Base-by-base conservation (phyloP, 23 red algal species). In the Agarophyton chilense region DNA sequence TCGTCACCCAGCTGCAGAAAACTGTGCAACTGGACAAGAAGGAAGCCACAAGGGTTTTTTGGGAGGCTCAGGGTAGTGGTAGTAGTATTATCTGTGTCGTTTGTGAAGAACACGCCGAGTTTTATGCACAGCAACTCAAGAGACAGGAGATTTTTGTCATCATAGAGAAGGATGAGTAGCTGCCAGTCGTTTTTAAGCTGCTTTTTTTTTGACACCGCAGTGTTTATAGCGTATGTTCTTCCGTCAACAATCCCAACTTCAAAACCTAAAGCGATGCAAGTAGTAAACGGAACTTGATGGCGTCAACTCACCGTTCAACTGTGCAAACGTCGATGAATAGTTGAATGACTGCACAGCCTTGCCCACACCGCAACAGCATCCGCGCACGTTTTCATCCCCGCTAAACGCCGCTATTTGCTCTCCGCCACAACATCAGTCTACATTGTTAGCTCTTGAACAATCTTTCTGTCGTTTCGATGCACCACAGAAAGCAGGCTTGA, bases 41-140 rank as follows among this genome's bases (percentile, higher is more conserved):
- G 81, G 93, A 99, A 52, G 97, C 97, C 44, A 78, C 87, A 35
- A 77, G 93, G 32, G 88, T 94, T 29, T 99, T 86, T 76, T 52
- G 60, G 49, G 97, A 96, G 51, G 97, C 97, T 0, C 97, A 99
- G 64, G 66, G 71, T 53, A 56, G 56, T 21, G 97, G 97, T 19
- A 72, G 65, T 26, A 77, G 89, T 7, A 72, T 99, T 40, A 63
- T 99, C 12, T 93, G 82, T 29, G 93, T 99, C 12, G 97, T 99
- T 16, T 88, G 77, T 32, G 88, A 99, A 71, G 97, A 99, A 45
- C 93, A 96, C 51, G 97, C 97, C 24, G 97, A 99, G 91, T 99
- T 99, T 89, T 99, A 95, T 53, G 93, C 93, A 10, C 86, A 95
- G 60, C 93, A 95, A 78, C 79, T 99, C 18, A 95, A 92, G 79